Evolutionary conservation across 1,284 basidiomycete species (phyloP).

Genomic region (Porodaedalea pini): DNA sequence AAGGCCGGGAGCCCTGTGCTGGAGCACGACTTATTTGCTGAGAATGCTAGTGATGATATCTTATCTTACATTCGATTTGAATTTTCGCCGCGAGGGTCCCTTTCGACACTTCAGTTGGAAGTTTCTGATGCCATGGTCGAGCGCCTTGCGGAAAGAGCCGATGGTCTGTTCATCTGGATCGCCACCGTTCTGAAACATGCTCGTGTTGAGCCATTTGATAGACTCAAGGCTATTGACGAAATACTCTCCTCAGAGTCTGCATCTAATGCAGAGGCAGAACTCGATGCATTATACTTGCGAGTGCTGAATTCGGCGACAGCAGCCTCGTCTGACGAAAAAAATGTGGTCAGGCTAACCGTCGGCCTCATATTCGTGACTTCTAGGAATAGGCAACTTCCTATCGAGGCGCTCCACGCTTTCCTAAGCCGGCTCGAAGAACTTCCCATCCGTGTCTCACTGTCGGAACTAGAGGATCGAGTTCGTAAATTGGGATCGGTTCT

Average conservation of each 20-base stretch:
- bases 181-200: slow-evolving; percentile 23
- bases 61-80: background rate
- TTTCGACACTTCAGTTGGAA: slow-evolving; percentile 8
- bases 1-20: background rate
- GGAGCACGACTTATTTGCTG: background rate
- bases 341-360: background rate
- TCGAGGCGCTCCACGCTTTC: background rate
- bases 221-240: background rate
- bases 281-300: background rate
- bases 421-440: too few relatives aligned
- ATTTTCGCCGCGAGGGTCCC: slow-evolving; percentile 22
- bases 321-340: background rate
- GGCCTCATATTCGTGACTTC: background rate
- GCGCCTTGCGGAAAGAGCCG: slow-evolving; percentile 24
- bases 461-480: too few relatives aligned
- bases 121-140: slow-evolving; percentile 10
- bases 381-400: background rate
- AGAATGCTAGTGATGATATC: background rate
- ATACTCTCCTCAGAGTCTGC: background rate
- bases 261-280: background rate
- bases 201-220: background rate
- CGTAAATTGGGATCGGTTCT: too few relatives aligned
- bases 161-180: slow-evolving; percentile 31
- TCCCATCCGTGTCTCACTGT: too few relatives aligned
- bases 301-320: background rate